phyloP scores from a whole-genome alignment of 345 rosid genomes.

The Orychophragmus violaceus region DNA sequence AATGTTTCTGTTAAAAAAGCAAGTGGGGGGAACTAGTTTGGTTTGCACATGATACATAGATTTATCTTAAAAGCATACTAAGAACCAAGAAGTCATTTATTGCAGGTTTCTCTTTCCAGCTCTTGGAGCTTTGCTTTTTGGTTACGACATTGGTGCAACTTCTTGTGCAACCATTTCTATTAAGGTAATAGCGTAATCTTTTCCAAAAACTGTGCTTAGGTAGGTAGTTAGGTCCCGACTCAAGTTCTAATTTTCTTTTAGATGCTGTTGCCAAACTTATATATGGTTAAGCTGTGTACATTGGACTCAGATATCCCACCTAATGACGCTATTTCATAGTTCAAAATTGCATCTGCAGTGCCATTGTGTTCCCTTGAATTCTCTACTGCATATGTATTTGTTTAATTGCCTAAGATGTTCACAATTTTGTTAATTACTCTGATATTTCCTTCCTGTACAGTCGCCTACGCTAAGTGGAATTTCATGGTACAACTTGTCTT shows the following conservation, averaged over 20 bases:
- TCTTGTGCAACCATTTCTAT: constrained; percentile 86
- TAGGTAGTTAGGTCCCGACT: background rate
- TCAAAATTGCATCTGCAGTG: background rate
- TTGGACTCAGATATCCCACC: background rate
- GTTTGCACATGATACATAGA: background rate
- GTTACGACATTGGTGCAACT: constrained; percentile 94
- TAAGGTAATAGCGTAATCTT: constrained; percentile 39
- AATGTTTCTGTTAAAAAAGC: background rate
- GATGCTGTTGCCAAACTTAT: background rate
- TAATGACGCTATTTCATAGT: background rate
- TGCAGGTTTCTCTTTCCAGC: constrained; percentile 98
- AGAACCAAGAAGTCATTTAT: constrained; percentile 19
- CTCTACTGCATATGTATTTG: background rate
- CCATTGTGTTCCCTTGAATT: background rate
- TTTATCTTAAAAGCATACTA: constrained; percentile 8
- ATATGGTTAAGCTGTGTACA: background rate
- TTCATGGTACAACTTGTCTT: constrained; percentile 77
- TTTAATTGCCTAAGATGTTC: background rate
- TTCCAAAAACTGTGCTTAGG: background rate
- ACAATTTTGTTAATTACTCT: background rate
- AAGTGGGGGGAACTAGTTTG: background rate
- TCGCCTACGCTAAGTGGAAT: constrained; percentile 75
- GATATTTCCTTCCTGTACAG: constrained; percentile 41
- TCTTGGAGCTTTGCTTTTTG: constrained; percentile 87
- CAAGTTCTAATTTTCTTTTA: background rate